Evolutionary conservation across 352 stramenopile genomes (phyloP).

Genomic region (Globisporangium echinulatum): DNA sequence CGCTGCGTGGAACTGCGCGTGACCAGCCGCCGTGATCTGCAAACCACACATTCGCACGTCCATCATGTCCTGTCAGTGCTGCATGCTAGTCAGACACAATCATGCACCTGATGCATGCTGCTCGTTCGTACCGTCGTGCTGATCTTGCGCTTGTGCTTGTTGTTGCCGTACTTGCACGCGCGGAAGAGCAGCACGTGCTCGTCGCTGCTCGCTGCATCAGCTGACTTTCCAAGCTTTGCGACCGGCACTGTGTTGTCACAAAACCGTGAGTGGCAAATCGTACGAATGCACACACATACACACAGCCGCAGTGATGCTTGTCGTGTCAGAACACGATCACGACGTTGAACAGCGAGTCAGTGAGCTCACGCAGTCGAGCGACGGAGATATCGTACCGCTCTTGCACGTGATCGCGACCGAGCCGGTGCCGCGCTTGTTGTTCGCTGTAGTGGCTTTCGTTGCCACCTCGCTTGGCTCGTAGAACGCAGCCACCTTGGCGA

Average conservation of each 20-base stretch:
- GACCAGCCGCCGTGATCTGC: slow-evolving; percentile 49
- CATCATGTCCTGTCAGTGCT: neutral
- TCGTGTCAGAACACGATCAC: neutral
- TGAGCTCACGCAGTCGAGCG: too few relatives aligned
- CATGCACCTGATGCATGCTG: too few relatives aligned
- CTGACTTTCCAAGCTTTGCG: slow-evolving; percentile 7
- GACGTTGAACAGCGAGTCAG: slow-evolving; percentile 4
- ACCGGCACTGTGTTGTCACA: slow-evolving; percentile 8
- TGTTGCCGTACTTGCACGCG: slow-evolving; percentile 78
- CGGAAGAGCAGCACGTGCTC: slow-evolving; percentile 70
- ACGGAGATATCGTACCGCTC: slow-evolving; percentile 25
- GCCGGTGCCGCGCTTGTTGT: slow-evolving; percentile 22
- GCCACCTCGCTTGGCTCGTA: slow-evolving; percentile 20
- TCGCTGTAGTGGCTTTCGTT: slow-evolving; percentile 1
- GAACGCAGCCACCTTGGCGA: slow-evolving; percentile 49
- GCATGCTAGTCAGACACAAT: too few relatives aligned
- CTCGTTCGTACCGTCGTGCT: slow-evolving; percentile 47
- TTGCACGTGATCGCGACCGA: slow-evolving; percentile 63
- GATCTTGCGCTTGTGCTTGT: slow-evolving; percentile 85
- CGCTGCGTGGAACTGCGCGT: slow-evolving; percentile 61
- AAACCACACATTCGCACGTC: neutral
- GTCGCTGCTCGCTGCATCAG: slow-evolving; percentile 16
- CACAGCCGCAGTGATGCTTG: neutral
- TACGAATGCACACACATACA: slow-evolving; percentile 2
- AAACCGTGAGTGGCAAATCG: neutral